Evolutionary conservation across 371 early-diverging fungal species (phyloP), one percentile per base, ranked within the genome.

Genomic region (Syncephalastrum monosporum): DNA sequence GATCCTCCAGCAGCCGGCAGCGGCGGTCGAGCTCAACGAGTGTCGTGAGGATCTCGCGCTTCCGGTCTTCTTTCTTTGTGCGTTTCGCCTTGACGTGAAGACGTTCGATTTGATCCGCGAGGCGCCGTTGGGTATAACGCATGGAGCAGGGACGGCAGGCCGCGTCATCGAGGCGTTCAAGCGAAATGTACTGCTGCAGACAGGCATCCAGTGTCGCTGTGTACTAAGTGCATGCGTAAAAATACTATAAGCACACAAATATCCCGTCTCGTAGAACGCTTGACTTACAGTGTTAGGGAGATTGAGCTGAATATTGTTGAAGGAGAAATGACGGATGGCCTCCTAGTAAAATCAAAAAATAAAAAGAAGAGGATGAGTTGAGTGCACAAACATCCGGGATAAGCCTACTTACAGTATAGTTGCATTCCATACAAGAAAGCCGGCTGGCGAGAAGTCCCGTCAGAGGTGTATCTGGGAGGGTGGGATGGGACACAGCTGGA

Each of bases 351-450:
- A 5, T 45, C 41, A 56, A 47, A 44, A 41, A 56, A 24, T 29
- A 56, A 47, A 44, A 41, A 56, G 13, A 41, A 14, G n/a, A 23
- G 16, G 47, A 60, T 29, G 10, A 17, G 7, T 5, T 29, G 15
- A 16, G 5, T 13, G 19, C 13, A 13, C 33, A 10, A 4, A 27
- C 17, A 14, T 7, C 42, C n/a, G 3, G 3, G 33, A 38, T 4
- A 17, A 16, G 1, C 5, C 49, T 14, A 52, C 57, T 64, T 71
- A 82, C 83, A 23, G 86, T 87, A 59, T 90, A 88, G 4, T 88
- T 90, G 59, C 93, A 93, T 51, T 84, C 77, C 52, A 78, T 79
- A 64, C 93, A 93, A 43, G 90, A 81, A 12, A 90, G 69, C 19
- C 89, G 81, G 57, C 79, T 84, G 2, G 90, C 91, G 27, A 85